Evolutionary conservation across 441 rosid species (phyloP).

Genomic region (Corymbia calophylla): DNA sequence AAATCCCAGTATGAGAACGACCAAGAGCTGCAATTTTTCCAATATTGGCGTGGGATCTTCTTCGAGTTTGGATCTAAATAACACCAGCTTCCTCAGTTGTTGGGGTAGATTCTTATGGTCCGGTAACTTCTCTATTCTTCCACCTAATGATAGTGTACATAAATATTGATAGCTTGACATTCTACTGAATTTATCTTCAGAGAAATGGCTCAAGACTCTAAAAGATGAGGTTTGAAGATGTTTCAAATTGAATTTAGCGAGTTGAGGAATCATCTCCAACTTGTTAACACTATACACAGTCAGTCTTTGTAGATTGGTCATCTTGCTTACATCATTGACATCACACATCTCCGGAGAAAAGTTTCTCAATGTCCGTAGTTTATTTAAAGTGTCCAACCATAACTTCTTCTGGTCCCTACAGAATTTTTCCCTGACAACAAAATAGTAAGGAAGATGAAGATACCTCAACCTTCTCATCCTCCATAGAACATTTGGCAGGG

Average conservation of each 20-base stretch:
- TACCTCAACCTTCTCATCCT: not conserved
- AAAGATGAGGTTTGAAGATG: not conserved
- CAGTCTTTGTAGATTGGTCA: not conserved
- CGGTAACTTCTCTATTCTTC: not conserved
- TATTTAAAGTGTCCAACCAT: not conserved
- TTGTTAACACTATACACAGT: rapidly evolving
- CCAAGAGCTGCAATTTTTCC: not conserved
- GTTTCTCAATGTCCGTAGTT: not conserved
- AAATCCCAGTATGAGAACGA: not conserved
- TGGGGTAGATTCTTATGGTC: not conserved
- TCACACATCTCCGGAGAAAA: rapidly evolving
- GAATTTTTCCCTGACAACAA: rapidly evolving
- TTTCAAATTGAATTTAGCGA: not conserved
- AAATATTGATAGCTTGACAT: not conserved
- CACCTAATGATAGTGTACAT: rapidly evolving
- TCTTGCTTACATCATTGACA: not conserved
- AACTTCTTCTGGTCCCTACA: not conserved
- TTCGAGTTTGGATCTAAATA: rapidly evolving
- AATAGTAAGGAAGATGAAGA: rapidly evolving
- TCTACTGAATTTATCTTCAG: not conserved
- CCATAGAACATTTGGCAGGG: not conserved
- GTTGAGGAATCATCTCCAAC: not conserved
- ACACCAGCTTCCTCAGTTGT: not conserved
- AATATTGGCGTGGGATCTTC: not conserved
- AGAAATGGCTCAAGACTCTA: not conserved